Percentiles rank a stretch among this genome's conserved stretches.
These are phyloP conservation scores for Avena sativa DNA, from an alignment of 176 grass and related monocot species.

Conservation along the genomic window DNA sequence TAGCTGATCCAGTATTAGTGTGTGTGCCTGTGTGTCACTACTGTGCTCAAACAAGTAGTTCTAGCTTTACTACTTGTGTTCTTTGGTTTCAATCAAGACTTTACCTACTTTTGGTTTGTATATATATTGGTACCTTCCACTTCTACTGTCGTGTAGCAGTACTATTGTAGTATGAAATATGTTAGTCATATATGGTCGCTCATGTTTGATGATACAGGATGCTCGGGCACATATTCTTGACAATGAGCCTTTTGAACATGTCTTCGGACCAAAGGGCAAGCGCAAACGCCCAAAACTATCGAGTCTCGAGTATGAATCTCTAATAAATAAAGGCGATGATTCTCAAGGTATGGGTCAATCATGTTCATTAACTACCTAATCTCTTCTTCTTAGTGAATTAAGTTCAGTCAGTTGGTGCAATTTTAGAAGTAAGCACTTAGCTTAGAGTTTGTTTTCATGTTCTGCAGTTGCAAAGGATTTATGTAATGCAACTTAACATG, in stretches of 20 bases:
- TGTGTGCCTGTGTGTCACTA: neutral
- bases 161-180: neutral
- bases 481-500: neutral
- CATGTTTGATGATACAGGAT: slow-evolving; percentile 63
- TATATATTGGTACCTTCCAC: neutral
- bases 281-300: slow-evolving; percentile 77
- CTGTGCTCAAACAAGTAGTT: neutral
- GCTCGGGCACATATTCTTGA: slow-evolving; percentile 90
- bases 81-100: neutral
- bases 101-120: neutral
- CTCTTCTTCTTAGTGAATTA: no score
- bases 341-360: slow-evolving; percentile 69
- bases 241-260: slow-evolving; percentile 77
- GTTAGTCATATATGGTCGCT: slow-evolving; percentile 28
- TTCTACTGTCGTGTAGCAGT: neutral
- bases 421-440: no score
- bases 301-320: slow-evolving; percentile 75
- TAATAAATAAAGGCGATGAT: slow-evolving; percentile 68
- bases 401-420: no score
- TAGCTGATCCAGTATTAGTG: neutral
- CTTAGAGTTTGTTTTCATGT: neutral
- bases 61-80: neutral
- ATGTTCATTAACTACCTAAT: neutral
- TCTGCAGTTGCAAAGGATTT: neutral
- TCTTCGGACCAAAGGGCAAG: slow-evolving; percentile 90